These are phyloP conservation scores for Fusarium goolgardi DNA, from an alignment of 2,329 filamentous ascomycete genomes.

Conservation along the genomic window DNA sequence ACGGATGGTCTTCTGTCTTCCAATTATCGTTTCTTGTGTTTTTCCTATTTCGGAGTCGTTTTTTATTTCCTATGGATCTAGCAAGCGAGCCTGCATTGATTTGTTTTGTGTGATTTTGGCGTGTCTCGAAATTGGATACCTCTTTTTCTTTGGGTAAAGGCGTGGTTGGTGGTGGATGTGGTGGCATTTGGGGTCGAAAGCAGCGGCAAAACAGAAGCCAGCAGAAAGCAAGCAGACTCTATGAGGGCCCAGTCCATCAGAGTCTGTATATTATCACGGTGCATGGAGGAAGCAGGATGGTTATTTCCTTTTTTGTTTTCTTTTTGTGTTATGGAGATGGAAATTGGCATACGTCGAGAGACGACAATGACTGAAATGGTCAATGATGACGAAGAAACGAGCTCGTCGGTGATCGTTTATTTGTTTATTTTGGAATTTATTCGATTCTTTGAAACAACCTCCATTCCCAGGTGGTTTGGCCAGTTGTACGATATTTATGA, in stretches of 20 bases:
- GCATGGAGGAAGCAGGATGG: conserved; percentile 26
- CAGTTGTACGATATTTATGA: conserved; percentile 40
- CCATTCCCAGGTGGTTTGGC: conserved; percentile 44
- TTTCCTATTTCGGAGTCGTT: conserved; percentile 49
- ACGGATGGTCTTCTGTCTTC: conserved; percentile 52
- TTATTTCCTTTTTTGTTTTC: conserved; percentile 9
- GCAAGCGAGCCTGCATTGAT: conserved; percentile 53
- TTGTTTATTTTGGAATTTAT: conserved; percentile 34
- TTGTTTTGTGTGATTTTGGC: conserved; percentile 49
- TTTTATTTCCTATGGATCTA: conserved; percentile 52
- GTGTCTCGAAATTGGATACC: conserved; percentile 46
- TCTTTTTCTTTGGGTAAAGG: conserved; percentile 39
- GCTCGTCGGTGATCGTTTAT: conserved; percentile 45
- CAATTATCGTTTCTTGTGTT: conserved; percentile 48
- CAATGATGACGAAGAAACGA: conserved; percentile 47
- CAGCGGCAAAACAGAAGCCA: conserved; percentile 42
- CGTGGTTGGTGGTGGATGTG: conserved; percentile 24
- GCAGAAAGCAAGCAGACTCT: conserved; percentile 42
- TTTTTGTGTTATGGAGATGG: conserved; percentile 20
- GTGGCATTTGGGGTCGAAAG: conserved; percentile 20
- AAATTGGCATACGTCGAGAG: conserved; percentile 38
- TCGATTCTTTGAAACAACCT: conserved; percentile 41
- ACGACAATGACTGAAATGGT: conserved; percentile 44
- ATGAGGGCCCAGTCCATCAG: conserved; percentile 44
- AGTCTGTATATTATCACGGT: conserved; percentile 40